Base-by-base conservation (phyloP, 305 asterid species). In the Andrographis paniculata region DNA sequence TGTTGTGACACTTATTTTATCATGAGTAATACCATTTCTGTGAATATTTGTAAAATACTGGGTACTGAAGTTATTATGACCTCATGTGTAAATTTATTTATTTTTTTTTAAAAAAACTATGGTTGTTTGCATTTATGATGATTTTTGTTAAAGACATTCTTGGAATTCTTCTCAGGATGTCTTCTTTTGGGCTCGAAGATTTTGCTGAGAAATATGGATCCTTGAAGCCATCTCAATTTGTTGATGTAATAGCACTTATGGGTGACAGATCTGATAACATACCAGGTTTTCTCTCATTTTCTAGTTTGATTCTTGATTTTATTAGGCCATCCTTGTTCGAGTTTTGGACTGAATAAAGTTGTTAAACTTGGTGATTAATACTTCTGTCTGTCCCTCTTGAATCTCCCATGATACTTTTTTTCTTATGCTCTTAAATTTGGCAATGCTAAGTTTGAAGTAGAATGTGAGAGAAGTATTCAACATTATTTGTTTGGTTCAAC, bases 151-250 rank as follows among this genome's bases (percentile, higher is more conserved):
- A 62, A 47, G 43, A 67, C 51, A 23, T 52, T 54, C 56, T 55
- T 17, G 38, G 48, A 24, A 43, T 58, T 50, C 40, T 35, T 63
- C 50, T 52, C 53, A 79, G 91, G 81, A 79, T 79, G 89, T 61
- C 75, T 52, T 89, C 98, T 16, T 89, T 85, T 66, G 98, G 98
- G 53, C 47, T 85, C 77, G 96, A 89, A 60, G 98, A 89, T 64
- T 89, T 80, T 64, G 82, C 94, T 39, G 65, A 68, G 63, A 77
- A 69, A 55, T 85, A 82, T 73, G 98, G 98, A 50, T 63, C 78
- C 12, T 48, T 89, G 59, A 63, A 56, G 55, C 98, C 96, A 57
- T 82, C 86, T 38, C 98, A 89, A 67, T 89, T 85, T 80, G 96
- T 89, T 52, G 98, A 89, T 65, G 74, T 89, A 55, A 65, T 79